Evolutionary conservation across 1,284 basidiomycete genomes (phyloP), one percentile per base, ranked within the genome.

Genomic region (Austropuccinia psidii): DNA sequence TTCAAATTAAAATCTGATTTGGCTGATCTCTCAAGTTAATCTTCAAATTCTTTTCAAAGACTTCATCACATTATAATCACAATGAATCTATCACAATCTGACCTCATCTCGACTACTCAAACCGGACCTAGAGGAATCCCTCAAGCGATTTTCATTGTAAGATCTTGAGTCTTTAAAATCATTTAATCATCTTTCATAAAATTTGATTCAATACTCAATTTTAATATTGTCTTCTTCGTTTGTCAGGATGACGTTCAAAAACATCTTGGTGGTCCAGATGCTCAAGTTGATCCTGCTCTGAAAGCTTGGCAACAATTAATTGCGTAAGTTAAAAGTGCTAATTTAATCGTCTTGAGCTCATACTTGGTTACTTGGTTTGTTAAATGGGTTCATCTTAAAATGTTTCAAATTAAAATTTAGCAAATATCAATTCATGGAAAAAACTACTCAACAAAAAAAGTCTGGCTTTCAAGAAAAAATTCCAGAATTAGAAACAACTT

Each of bases 371-470:
- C 27, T 21, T n/a, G n/a, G 17, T 41, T 33, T 60, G 7, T 27
- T 8, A 19, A 24, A 11, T 47, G 21, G 27, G 17, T 47, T 27
- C 83, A 5, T n/a, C n/a, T n/a, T n/a, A n/a, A n/a, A n/a, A n/a
- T n/a, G n/a, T n/a, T n/a, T n/a, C n/a, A n/a, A n/a, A n/a, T n/a
- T n/a, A n/a, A n/a, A 21, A 17, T 47, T 27, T 83, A 97, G 93
- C 76, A 98, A 98, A 84, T 98, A 98, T 84, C 90, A 91, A 75
- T 96, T 95, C 83, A 98, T 98, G 95, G 95, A 98, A 79, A 83
- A 87, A 41, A 94, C 89, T 79, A 84, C 95, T 58, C 84, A 88
- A 15, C 89, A 93, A 80, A 86, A 93, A 57, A 85, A 90, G 65
- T 85, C 85, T 73, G 88, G 89, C 1, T 84, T 98, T 5, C 89